Conservation (phyloP, 2,329 filamentous ascomycete genomes). For the Pseudogymnoascus sp. region DNA sequence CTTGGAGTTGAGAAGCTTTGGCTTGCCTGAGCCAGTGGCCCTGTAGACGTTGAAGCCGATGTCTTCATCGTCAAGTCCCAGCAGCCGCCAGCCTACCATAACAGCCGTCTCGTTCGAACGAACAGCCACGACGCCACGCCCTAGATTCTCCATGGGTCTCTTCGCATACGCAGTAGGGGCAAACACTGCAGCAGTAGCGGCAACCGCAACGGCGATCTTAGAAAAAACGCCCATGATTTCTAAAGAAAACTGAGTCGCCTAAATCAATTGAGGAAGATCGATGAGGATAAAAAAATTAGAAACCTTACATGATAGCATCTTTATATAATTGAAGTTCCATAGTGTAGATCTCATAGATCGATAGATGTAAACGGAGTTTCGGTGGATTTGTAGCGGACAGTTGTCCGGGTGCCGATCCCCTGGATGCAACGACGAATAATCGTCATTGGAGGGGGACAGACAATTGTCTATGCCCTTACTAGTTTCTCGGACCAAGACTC, state of each 20-base stretch:
- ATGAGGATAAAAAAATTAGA: background rate
- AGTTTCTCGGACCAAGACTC: background rate
- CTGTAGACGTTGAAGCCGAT: constrained; percentile 6
- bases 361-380: background rate
- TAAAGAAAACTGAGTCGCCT: background rate
- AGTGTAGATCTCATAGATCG: background rate
- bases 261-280: background rate
- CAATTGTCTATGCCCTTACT: background rate
- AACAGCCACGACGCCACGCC: background rate
- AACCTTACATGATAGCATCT: background rate
- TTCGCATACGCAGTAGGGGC: background rate
- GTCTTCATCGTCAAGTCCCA: background rate
- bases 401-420: background rate
- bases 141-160: background rate
- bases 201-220: background rate
- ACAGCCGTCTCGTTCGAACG: background rate
- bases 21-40: background rate
- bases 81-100: background rate
- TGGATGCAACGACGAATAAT: background rate
- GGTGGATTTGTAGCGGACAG: background rate
- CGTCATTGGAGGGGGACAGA: background rate
- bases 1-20: background rate
- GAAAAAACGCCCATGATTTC: background rate
- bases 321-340: background rate
- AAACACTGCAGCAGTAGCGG: background rate